Base-by-base conservation (phyloP, 2,329 filamentous ascomycete species). In the Arthroderma uncinatum region DNA sequence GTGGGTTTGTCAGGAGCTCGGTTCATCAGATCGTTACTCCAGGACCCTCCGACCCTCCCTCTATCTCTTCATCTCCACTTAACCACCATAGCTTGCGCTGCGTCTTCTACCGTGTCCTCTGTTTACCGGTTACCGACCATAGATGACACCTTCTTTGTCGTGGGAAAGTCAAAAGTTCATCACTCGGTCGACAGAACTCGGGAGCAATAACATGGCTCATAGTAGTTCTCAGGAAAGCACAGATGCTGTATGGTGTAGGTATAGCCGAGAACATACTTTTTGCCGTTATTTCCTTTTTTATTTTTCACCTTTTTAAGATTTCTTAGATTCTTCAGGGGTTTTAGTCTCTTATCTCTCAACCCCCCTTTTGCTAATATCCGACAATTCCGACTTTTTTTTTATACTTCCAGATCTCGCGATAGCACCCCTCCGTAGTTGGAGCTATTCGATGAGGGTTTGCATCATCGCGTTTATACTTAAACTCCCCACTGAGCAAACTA, bases 11-110 rank as follows among this genome's bases (percentile, higher is more conserved):
- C 40, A 44, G 40, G 19, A 44, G 40, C 40, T 44, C 40, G 40
- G 40, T 44, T 44, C 40, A 44, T 44, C 40, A 23, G 40, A 44
- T 44, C 40, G 40, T 44, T 44, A 12, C 40, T 44, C 40, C 40
- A 44, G 40, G 40, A 44, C 40, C 40, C 40, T 44, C 40, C 25
- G 40, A 44, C 40, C 40, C 40, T 44, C 40, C 25, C 28, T 30
- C 28, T 30, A 30, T 44, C 25, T 12, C 21, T 25, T 19, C 12
- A 4, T 25, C 21, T 23, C 21, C 4, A 8, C 4, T 19, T 25
- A 19, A 23, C 40, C 40, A 44, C 40, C 7, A 23, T 19, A 44
- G 21, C 19, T 44, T 23, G 19, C 21, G 3, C 40, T 23, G 5
- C 9, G 21, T 19, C 19, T 42, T 42, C 9, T 42, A 16, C 9